A percentile compares a stretch with the other conserved stretches of the same genome.
phyloP scores from a whole-genome alignment of 352 stramenopile genomes.

The Phytophthora syringae region DNA sequence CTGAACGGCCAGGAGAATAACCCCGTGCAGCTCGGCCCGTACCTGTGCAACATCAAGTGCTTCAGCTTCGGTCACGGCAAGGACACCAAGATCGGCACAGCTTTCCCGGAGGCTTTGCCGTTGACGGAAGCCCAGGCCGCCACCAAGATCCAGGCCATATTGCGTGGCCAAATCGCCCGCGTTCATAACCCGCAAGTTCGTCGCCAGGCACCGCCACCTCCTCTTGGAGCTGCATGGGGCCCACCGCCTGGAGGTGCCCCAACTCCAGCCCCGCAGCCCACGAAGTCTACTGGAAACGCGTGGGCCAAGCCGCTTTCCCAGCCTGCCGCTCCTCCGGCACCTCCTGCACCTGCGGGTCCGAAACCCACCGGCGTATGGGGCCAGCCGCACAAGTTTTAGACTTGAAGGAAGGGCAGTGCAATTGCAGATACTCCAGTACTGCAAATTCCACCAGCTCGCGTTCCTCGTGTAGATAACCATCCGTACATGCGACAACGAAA shows the following conservation, averaged over 20 bases:
- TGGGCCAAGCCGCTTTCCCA: conserved; percentile 40
- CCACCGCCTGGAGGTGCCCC: conserved; percentile 42
- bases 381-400: conserved; percentile 71
- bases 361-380: conserved; percentile 53
- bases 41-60: conserved; percentile 92
- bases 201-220: conserved; percentile 39
- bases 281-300: conserved; percentile 32
- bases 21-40: conserved; percentile 83
- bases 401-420: not conserved
- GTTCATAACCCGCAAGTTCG: conserved; percentile 35
- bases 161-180: conserved; percentile 56
- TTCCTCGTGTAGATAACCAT: conserved; percentile 25
- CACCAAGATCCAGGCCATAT: conserved; percentile 73
- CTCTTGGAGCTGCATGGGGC: conserved; percentile 44
- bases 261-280: conserved; percentile 19
- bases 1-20: conserved; percentile 91
- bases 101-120: conserved; percentile 79
- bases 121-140: conserved; percentile 77
- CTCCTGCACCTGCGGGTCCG: conserved; percentile 12
- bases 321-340: conserved; percentile 4
- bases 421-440: conserved; percentile 6
- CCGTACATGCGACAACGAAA: conserved; percentile 3
- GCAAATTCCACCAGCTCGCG: conserved; percentile 4
- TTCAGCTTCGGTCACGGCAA: conserved; percentile 81
- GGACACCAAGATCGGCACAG: conserved; percentile 80